A percentile compares a stretch with the other conserved stretches of the same genome.
Conservation (phyloP, 2,329 filamentous ascomycete genomes). For the Penicillium aurantiogriseum region DNA sequence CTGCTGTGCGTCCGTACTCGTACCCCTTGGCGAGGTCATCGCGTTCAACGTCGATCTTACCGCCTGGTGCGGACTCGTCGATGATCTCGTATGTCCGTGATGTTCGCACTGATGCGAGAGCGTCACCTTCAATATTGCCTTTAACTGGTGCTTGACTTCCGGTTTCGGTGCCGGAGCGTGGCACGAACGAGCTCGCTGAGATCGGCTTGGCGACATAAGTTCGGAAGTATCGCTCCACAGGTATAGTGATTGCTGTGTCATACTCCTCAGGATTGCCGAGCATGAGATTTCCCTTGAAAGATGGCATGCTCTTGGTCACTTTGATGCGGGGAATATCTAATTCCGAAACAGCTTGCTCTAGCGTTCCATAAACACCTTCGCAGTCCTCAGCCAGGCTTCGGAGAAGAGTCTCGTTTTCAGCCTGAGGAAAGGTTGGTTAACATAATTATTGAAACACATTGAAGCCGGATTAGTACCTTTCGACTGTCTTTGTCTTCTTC, state of each 20-base stretch:
- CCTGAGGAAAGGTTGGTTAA: conserved; percentile 41
- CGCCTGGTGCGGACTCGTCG: conserved; percentile 70
- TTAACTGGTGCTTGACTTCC: conserved; percentile 29
- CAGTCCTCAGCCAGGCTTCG: conserved; percentile 65
- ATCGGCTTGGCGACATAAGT: conserved; percentile 74
- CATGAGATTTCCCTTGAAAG: conserved; percentile 75
- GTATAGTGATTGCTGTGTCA: conserved; percentile 73
- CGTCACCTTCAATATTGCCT: conserved; percentile 25
- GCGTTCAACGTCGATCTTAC: conserved; percentile 75
- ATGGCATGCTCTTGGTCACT: conserved; percentile 68
- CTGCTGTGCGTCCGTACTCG: conserved; percentile 86
- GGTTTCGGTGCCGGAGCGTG: conserved; percentile 46
- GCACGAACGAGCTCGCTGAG: conserved; percentile 73
- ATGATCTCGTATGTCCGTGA: conserved; percentile 78
- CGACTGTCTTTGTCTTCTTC: conserved; percentile 75
- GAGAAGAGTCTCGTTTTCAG: conserved; percentile 70
- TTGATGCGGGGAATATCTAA: conserved; percentile 77
- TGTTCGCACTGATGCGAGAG: conserved; percentile 69
- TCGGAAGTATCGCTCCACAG: conserved; percentile 86
- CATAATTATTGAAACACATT: background rate
- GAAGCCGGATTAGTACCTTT: conserved; percentile 56
- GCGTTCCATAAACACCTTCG: conserved; percentile 73
- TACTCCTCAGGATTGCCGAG: conserved; percentile 75
- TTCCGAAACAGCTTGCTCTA: conserved; percentile 79
- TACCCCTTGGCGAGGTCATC: conserved; percentile 91